A percentile compares a stretch with the other conserved stretches of the same genome.
Evolutionary conservation across 202 grass and related monocot species (phyloP).

Genomic region (Cymbopogon flexuosus): DNA sequence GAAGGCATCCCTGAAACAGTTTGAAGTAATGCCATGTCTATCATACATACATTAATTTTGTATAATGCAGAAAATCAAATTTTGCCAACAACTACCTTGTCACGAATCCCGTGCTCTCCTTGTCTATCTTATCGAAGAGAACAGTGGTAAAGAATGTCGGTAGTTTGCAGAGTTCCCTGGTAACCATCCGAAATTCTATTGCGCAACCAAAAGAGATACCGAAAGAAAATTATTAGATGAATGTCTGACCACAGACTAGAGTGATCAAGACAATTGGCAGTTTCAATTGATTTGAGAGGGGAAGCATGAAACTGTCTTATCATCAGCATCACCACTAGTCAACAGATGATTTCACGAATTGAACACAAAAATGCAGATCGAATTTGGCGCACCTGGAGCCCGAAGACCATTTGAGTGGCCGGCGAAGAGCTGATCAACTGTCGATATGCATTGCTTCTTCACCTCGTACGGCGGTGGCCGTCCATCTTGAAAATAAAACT

Average conservation of each 20-base stretch:
- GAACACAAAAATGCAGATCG: neutral
- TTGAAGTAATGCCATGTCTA: constrained; percentile 18
- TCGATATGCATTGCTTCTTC: constrained; percentile 66
- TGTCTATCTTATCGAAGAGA: constrained; percentile 81
- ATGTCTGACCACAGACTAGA: neutral
- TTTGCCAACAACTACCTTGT: constrained; percentile 50
- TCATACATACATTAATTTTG: neutral
- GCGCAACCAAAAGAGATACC: neutral
- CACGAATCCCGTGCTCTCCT: constrained; percentile 50
- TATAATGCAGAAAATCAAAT: neutral
- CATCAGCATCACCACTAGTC: neutral
- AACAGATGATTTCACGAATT: neutral
- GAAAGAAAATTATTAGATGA: constrained; percentile 10
- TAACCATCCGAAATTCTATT: constrained; percentile 79
- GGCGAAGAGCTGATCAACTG: constrained; percentile 74
- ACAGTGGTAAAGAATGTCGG: constrained; percentile 71
- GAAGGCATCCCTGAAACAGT: constrained; percentile 74
- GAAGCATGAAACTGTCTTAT: neutral
- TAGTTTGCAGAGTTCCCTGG: constrained; percentile 96
- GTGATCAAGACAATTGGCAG: constrained; percentile 16
- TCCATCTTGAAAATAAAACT: constrained; percentile 95
- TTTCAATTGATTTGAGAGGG: neutral
- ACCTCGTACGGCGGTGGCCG: constrained; percentile 57
- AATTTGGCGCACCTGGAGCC: constrained; percentile 57
- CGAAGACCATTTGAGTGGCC: constrained; percentile 69